A percentile compares a stretch with the other conserved stretches of the same genome.
Evolutionary conservation across 2,329 filamentous ascomycete genomes (phyloP).

Genomic region (Metarhizium album): DNA sequence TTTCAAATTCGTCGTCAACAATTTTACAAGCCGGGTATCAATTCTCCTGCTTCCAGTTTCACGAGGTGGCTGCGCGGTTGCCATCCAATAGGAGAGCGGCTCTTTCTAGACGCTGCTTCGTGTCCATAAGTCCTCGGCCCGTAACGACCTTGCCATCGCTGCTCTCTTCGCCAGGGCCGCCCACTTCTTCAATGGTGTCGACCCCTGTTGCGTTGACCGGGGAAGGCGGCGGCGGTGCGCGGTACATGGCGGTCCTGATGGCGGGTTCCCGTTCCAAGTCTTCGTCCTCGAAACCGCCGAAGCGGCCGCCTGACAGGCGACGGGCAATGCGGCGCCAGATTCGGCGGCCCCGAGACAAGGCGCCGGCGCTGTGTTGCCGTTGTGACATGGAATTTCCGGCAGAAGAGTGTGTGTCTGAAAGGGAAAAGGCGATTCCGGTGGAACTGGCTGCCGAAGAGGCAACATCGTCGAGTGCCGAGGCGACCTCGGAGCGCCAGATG

Average conservation of each 20-base stretch:
- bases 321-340: slow-evolving; percentile 14
- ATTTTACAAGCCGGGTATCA: neutral
- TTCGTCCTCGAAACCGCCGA: slow-evolving; percentile 7
- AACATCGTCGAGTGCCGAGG: slow-evolving; percentile 21
- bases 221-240: slow-evolving; percentile 8
- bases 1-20: neutral
- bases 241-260: slow-evolving; percentile 27
- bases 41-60: neutral
- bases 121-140: slow-evolving; percentile 21
- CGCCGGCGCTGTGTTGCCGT: neutral
- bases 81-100: slow-evolving; percentile 28
- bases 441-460: slow-evolving; percentile 16
- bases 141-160: slow-evolving; percentile 11
- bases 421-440: slow-evolving; percentile 9
- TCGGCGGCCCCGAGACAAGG: slow-evolving; percentile 11
- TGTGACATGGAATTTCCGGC: neutral
- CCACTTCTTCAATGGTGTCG: slow-evolving; percentile 13
- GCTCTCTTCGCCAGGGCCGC: slow-evolving; percentile 13
- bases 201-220: slow-evolving; percentile 6
- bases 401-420: slow-evolving; percentile 10
- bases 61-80: slow-evolving; percentile 6
- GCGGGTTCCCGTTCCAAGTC: slow-evolving; percentile 7
- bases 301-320: slow-evolving; percentile 10
- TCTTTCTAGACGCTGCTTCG: slow-evolving; percentile 28
- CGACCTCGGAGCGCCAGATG: slow-evolving; percentile 40